phyloP scores from a whole-genome alignment of 2,329 filamentous ascomycete genomes.

The Ophiocordyceps polyrhachis-furcata region DNA sequence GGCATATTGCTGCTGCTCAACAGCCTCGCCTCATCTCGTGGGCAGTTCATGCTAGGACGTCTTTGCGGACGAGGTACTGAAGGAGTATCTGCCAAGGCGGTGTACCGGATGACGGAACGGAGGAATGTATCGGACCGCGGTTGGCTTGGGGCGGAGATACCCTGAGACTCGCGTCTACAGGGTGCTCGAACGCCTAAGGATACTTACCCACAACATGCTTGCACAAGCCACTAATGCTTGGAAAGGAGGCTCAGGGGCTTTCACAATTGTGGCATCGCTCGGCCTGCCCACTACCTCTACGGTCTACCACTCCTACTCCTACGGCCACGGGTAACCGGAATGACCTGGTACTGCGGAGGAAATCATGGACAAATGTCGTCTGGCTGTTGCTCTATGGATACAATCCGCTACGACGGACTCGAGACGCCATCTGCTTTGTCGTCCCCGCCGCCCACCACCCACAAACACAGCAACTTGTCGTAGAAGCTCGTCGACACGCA shows the following conservation, averaged over 20 bases:
- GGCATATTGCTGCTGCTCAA: background rate
- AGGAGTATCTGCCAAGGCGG: background rate
- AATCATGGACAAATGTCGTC: no score
- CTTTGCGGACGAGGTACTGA: background rate
- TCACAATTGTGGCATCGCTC: no score
- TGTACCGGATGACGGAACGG: background rate
- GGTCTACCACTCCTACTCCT: no score
- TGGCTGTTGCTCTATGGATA: no score
- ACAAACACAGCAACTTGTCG: conserved; percentile 50
- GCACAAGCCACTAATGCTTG: no score
- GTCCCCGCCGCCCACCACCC: conserved; percentile 23
- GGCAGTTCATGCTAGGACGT: background rate
- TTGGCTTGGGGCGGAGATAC: background rate
- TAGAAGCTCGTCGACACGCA: conserved; percentile 64
- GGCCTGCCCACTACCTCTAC: no score
- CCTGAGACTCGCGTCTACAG: background rate
- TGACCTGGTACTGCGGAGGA: no score
- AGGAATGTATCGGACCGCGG: background rate
- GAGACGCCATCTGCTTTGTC: background rate
- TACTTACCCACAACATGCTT: no score
- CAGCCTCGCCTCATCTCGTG: background rate
- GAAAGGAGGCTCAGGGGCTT: no score
- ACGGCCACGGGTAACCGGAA: no score
- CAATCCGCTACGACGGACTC: background rate
- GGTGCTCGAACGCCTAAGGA: background rate